phyloP scores from a whole-genome alignment of 73 alveolate species.

The Paramecium pentaurelia region DNA sequence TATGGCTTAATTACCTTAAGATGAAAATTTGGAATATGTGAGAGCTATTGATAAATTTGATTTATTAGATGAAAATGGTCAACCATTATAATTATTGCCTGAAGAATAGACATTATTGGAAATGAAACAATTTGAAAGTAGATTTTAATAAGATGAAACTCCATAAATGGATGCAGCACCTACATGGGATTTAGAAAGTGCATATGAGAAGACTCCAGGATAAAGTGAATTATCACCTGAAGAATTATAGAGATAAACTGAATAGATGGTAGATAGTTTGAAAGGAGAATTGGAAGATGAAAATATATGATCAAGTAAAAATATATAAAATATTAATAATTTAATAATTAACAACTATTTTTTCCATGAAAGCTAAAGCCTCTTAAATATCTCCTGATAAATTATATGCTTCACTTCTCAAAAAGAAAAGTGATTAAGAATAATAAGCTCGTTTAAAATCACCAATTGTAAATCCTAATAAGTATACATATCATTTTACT shows the following conservation, averaged over 20 bases:
- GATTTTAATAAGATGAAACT: not conserved
- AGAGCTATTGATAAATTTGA: not conserved
- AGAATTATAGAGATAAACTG: not conserved
- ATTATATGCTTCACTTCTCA: conserved; percentile 24
- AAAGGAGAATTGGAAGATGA: not conserved
- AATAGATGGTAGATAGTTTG: not conserved
- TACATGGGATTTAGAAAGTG: not conserved
- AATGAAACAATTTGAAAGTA: not conserved
- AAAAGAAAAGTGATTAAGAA: not conserved
- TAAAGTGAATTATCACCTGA: not conserved
- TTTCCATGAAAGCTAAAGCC: not conserved
- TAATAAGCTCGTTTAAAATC: not conserved
- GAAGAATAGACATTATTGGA: not conserved
- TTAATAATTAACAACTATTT: not conserved
- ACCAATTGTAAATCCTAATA: not conserved
- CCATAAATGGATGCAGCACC: not conserved
- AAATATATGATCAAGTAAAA: not conserved
- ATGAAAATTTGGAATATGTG: not conserved
- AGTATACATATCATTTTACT: not conserved
- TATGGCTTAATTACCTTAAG: not conserved
- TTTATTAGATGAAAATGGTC: not conserved
- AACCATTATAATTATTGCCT: not conserved
- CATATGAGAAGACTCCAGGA: not conserved
- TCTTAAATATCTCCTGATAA: conserved; percentile 29
- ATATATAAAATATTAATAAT: not conserved